Evolutionary conservation across 1,284 basidiomycete species (phyloP).

Genomic region (Pseudozyma sp.): DNA sequence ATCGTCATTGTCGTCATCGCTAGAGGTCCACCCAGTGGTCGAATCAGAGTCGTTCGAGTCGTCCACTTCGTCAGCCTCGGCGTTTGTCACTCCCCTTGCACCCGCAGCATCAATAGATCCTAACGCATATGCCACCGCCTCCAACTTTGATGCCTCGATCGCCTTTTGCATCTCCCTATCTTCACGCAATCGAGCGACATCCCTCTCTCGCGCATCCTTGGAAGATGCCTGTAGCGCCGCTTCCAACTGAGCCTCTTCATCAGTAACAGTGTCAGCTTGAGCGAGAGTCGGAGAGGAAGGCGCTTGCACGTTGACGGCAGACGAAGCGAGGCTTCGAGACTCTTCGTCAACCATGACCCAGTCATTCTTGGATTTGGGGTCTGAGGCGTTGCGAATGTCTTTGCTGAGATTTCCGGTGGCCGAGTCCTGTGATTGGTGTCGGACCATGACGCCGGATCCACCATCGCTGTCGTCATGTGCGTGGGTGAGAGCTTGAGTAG

Average conservation of each 20-base stretch:
- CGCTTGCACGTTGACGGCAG: slow-evolving; percentile 47
- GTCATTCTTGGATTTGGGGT: slow-evolving; percentile 12
- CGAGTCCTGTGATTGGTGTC: slow-evolving; percentile 22
- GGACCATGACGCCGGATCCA: slow-evolving; percentile 39
- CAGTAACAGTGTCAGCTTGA: slow-evolving; percentile 4
- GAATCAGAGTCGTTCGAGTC: slow-evolving; percentile 66
- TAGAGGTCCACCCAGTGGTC: slow-evolving; percentile 72
- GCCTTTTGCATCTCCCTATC: slow-evolving; percentile 44
- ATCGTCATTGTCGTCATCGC: slow-evolving; percentile 71
- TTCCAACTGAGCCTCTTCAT: slow-evolving; percentile 36
- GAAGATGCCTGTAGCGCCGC: slow-evolving; percentile 36
- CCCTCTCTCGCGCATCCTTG: slow-evolving; percentile 18
- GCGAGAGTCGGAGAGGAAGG: slow-evolving; percentile 1
- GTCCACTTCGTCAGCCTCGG: slow-evolving; percentile 45
- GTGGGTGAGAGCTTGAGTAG: slow-evolving; percentile 1
- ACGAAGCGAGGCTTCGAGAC: slow-evolving; percentile 16
- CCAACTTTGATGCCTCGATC: slow-evolving; percentile 50
- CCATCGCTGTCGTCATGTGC: slow-evolving; percentile 34
- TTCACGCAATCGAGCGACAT: slow-evolving; percentile 39
- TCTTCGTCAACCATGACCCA: slow-evolving; percentile 47
- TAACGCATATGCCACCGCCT: slow-evolving; percentile 42
- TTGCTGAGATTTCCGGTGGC: slow-evolving; percentile 4
- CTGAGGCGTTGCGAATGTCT: neutral
- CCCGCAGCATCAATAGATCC: slow-evolving; percentile 24
- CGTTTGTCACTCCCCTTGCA: neutral